phyloP scores from a whole-genome alignment of 441 rosid genomes.

The Hura crepitans region DNA sequence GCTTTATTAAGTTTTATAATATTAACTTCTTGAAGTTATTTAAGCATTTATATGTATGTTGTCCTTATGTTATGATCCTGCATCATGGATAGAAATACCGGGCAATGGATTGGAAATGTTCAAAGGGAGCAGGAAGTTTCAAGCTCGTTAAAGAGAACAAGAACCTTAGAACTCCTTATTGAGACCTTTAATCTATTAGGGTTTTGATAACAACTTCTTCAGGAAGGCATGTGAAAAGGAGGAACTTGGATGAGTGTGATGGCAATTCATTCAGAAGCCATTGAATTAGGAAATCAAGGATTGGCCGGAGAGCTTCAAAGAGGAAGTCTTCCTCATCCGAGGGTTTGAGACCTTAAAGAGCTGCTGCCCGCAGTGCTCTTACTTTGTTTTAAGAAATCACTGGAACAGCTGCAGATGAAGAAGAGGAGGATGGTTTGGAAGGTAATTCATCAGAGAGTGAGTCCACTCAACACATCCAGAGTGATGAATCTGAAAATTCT shows the following conservation, averaged over 20 bases:
- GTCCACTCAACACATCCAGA: slow-evolving; percentile 53
- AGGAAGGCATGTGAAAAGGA: slow-evolving; percentile 92
- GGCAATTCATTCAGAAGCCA: slow-evolving; percentile 45
- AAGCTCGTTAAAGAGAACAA: no score
- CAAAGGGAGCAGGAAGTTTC: no score
- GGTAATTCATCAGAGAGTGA: slow-evolving; percentile 71
- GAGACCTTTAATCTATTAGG: no score
- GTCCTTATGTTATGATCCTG: no score
- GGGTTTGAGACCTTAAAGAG: slow-evolving; percentile 83
- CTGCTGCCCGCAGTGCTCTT: slow-evolving; percentile 93
- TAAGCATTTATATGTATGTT: no score
- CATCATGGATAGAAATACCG: no score
- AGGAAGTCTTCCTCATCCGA: slow-evolving; percentile 62
- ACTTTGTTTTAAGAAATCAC: slow-evolving; percentile 75
- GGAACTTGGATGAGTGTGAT: slow-evolving; percentile 68
- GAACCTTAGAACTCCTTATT: no score
- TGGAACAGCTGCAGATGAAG: slow-evolving; percentile 73
- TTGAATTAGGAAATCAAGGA: slow-evolving; percentile 47
- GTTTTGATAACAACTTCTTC: slow-evolving; percentile 86
- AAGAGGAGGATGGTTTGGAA: slow-evolving; percentile 63
- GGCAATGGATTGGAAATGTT: no score
- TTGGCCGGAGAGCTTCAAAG: slow-evolving; percentile 48
- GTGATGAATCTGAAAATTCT: slow-evolving; percentile 61
- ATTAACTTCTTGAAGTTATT: no score
- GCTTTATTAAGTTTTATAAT: no score